phyloP scores from a whole-genome alignment of 2,329 filamentous ascomycete genomes.

The Colletotrichum lentis region DNA sequence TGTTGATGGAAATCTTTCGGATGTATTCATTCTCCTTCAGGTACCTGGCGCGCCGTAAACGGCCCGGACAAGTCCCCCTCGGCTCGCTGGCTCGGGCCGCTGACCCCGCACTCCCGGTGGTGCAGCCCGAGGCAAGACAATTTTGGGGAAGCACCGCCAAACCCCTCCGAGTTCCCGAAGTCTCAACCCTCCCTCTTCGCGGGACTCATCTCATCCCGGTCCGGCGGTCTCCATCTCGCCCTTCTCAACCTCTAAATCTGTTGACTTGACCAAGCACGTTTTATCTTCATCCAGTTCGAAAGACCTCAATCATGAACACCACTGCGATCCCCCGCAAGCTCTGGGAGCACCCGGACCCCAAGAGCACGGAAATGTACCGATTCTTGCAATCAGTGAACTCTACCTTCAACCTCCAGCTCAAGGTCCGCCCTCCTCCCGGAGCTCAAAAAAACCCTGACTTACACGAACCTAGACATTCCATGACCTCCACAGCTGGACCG shows the following conservation, averaged over 20 bases:
- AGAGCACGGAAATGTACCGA: constrained; percentile 69
- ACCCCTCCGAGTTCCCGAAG: background rate
- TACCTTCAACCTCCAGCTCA: constrained; percentile 63
- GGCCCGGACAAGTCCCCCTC: constrained; percentile 10
- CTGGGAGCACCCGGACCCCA: constrained; percentile 71
- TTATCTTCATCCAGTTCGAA: background rate
- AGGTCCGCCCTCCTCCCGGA: constrained; percentile 47
- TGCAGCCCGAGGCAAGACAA: constrained; percentile 34
- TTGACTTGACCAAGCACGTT: background rate
- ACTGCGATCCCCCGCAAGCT: constrained; percentile 64
- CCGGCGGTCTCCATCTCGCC: background rate
- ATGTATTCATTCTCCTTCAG: background rate
- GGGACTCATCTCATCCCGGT: background rate
- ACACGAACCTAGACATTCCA: constrained; percentile 63
- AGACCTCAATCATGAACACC: constrained; percentile 43
- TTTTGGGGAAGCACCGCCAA: constrained; percentile 29
- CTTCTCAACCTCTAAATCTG: background rate
- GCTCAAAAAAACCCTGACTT: background rate
- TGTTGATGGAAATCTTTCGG: background rate
- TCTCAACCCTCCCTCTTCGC: constrained; percentile 11
- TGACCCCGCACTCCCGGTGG: constrained; percentile 33
- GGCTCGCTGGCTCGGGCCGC: constrained; percentile 25
- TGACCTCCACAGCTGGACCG: constrained; percentile 76
- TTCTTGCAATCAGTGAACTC: constrained; percentile 73
- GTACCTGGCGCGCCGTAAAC: background rate